Conservation (phyloP, 2,329 filamentous ascomycete species). For the Xylariaceae sp. region DNA sequence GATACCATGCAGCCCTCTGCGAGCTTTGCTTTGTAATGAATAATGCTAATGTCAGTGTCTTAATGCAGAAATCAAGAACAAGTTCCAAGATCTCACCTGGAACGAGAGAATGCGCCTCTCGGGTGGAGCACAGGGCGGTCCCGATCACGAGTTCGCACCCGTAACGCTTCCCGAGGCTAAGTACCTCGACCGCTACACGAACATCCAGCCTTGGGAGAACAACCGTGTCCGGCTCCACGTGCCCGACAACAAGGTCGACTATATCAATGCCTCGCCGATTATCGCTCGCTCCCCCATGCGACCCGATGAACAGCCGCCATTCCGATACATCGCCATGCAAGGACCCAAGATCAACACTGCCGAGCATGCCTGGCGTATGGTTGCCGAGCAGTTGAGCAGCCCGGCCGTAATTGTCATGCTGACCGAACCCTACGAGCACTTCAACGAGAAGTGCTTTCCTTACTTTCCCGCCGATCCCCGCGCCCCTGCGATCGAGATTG, state of each 20-base stretch:
- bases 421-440: constrained; percentile 78
- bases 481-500: constrained; percentile 52
- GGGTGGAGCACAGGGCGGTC: constrained; percentile 35
- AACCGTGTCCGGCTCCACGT: constrained; percentile 81
- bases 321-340: constrained; percentile 85
- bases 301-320: constrained; percentile 33
- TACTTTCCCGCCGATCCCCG: constrained; percentile 70
- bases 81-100: constrained; percentile 52
- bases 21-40: constrained; percentile 9
- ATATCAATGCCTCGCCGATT: constrained; percentile 79
- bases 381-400: constrained; percentile 69
- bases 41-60: not conserved
- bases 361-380: constrained; percentile 92
- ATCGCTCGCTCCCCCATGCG: constrained; percentile 44
- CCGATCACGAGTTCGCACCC: constrained; percentile 43
- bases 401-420: constrained; percentile 90
- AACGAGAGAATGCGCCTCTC: constrained; percentile 47
- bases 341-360: constrained; percentile 76
- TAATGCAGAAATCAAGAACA: constrained; percentile 44
- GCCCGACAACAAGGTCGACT: constrained; percentile 67
- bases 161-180: constrained; percentile 53
- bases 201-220: constrained; percentile 85
- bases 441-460: constrained; percentile 77
- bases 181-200: constrained; percentile 76
- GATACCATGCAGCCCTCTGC: not conserved